Percentiles rank a stretch among this genome's conserved stretches.
Conservation (phyloP, 2,329 filamentous ascomycete genomes). For the Ploettnerulaceae sp. region DNA sequence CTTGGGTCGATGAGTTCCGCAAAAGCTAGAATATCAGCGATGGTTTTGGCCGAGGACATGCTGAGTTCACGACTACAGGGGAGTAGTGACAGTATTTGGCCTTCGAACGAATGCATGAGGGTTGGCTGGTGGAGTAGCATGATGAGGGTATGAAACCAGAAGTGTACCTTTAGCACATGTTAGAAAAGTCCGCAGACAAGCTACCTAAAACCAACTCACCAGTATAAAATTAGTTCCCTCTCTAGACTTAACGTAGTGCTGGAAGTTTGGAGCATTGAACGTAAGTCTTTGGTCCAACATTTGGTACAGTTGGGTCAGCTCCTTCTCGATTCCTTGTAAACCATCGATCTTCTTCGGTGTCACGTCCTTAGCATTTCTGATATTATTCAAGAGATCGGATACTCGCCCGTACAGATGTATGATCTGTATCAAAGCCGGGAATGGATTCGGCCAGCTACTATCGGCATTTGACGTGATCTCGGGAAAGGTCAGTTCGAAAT, state of each 20-base stretch:
- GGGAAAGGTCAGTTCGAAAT: constrained; percentile 74
- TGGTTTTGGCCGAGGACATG: constrained; percentile 65
- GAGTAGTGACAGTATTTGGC: constrained; percentile 64
- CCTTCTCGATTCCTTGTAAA: constrained; percentile 72
- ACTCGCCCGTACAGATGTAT: constrained; percentile 82
- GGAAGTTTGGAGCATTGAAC: constrained; percentile 83
- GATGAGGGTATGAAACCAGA: constrained; percentile 78
- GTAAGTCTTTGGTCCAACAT: constrained; percentile 68
- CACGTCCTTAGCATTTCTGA: constrained; percentile 68
- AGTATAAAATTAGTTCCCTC: constrained; percentile 85
- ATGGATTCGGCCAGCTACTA: constrained; percentile 70
- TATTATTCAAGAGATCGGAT: constrained; percentile 78
- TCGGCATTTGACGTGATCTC: constrained; percentile 45
- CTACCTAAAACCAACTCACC: constrained; percentile 66
- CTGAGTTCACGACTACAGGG: constrained; percentile 70
- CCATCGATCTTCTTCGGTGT: constrained; percentile 68
- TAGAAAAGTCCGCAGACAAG: constrained; percentile 70
- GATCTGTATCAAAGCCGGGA: constrained; percentile 75
- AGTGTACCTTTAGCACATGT: constrained; percentile 78
- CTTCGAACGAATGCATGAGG: constrained; percentile 70
- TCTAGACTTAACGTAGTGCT: constrained; percentile 72
- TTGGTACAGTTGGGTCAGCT: constrained; percentile 69
- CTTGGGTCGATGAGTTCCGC: constrained; percentile 81
- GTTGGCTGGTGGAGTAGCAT: constrained; percentile 82
- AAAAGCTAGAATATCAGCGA: constrained; percentile 82